phyloP scores from a whole-genome alignment of 1,139 yeast species.

The Taiozyma onychis region DNA sequence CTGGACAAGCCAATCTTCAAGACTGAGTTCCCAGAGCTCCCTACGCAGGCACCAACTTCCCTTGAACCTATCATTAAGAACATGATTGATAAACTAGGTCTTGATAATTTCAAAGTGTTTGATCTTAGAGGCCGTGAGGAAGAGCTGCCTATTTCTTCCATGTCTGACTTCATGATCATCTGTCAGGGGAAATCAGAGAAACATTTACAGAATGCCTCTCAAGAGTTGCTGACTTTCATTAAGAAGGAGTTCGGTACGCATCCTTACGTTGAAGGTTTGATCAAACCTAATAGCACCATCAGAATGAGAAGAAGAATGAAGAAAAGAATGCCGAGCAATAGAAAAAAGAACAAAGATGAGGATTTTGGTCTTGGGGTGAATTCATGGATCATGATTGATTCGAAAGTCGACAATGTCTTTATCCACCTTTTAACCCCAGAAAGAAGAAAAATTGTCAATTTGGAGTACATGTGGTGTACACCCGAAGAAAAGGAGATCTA shows the following conservation, averaged over 20 bases:
- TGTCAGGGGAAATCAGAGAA: constrained; percentile 76
- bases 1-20: constrained; percentile 29
- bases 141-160: constrained; percentile 38
- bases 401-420: constrained; percentile 53
- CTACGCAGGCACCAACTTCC: constrained; percentile 48
- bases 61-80: constrained; percentile 40
- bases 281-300: constrained; percentile 52
- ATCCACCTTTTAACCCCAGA: constrained; percentile 70
- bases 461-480: constrained; percentile 61
- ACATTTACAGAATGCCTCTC: constrained; percentile 70
- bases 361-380: constrained; percentile 53
- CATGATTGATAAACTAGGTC: constrained; percentile 57
- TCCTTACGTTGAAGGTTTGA: constrained; percentile 68
- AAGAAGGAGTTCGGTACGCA: constrained; percentile 37
- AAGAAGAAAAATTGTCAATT: constrained; percentile 58
- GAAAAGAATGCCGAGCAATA: constrained; percentile 44
- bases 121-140: constrained; percentile 44
- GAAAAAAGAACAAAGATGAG: constrained; percentile 47
- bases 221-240: constrained; percentile 44
- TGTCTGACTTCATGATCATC: constrained; percentile 50
- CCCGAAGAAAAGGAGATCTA: constrained; percentile 34
- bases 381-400: constrained; percentile 79
- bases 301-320: constrained; percentile 59
- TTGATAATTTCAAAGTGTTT: constrained; percentile 53
- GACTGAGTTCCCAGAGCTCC: constrained; percentile 43